A percentile compares a stretch with the other conserved stretches of the same genome.
Conservation (phyloP, 2,329 filamentous ascomycete species). For the Fusarium liriodendri region DNA sequence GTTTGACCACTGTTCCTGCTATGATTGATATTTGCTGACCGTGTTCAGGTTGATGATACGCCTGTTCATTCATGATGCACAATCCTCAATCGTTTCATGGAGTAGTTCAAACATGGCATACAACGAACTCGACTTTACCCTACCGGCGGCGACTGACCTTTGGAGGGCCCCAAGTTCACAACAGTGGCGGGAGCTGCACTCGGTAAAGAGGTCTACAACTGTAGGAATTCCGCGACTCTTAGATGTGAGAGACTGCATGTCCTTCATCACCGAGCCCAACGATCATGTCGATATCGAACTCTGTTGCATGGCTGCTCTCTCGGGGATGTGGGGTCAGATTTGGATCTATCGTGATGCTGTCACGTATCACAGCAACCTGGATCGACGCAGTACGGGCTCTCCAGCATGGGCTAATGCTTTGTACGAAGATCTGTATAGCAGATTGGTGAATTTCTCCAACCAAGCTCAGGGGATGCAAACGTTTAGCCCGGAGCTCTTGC, state of each 20-base stretch:
- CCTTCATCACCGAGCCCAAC: constrained; percentile 31
- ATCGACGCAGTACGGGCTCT: constrained; percentile 10
- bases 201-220: constrained; percentile 17
- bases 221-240: constrained; percentile 29
- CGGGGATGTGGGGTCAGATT: constrained; percentile 42
- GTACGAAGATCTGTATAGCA: constrained; percentile 38
- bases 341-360: constrained; percentile 40
- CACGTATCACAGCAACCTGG: constrained; percentile 14
- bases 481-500: constrained; percentile 21
- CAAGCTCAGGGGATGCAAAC: constrained; percentile 18
- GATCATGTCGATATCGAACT: constrained; percentile 33
- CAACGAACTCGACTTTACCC: constrained; percentile 36
- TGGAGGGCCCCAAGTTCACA: constrained; percentile 35
- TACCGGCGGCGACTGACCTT: constrained; percentile 36
- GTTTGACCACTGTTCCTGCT: constrained; percentile 7
- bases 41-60: constrained; percentile 34
- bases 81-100: constrained; percentile 37
- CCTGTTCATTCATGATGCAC: constrained; percentile 38
- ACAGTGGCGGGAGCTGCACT: constrained; percentile 33
- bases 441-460: constrained; percentile 29
- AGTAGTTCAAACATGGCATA: constrained; percentile 37
- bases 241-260: constrained; percentile 28
- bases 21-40: constrained; percentile 18
- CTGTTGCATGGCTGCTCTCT: constrained; percentile 30
- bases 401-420: constrained; percentile 35